Evolutionary conservation across 371 early-diverging fungal genomes (phyloP).

Genomic region (Dipsacomyces acuminosporus): DNA sequence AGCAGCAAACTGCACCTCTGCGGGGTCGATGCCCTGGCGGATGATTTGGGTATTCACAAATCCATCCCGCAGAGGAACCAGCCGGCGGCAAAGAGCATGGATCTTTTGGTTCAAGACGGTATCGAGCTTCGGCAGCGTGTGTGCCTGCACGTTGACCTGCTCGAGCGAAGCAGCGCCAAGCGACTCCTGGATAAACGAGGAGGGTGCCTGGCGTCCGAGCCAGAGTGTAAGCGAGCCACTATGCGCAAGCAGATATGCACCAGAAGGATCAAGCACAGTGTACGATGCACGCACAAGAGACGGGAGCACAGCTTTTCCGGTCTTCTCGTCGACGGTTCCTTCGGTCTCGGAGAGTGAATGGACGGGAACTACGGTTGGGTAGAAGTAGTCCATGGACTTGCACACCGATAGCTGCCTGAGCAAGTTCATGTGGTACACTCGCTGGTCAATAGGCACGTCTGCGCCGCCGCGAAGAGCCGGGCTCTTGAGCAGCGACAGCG

Average conservation of each 20-base stretch:
- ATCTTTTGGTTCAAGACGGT: slow-evolving; percentile 55
- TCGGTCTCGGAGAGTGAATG: slow-evolving; percentile 49
- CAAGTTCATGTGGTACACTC: slow-evolving; percentile 71
- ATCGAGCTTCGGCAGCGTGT: slow-evolving; percentile 50
- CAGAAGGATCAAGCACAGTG: slow-evolving; percentile 62
- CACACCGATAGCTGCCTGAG: slow-evolving; percentile 67
- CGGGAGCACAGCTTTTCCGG: slow-evolving; percentile 54
- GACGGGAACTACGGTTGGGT: slow-evolving; percentile 77
- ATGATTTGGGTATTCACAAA: slow-evolving; percentile 50
- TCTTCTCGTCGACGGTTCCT: slow-evolving; percentile 22
- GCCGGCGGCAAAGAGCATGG: slow-evolving; percentile 56
- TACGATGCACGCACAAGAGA: slow-evolving; percentile 69
- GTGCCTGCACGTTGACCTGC: slow-evolving; percentile 58
- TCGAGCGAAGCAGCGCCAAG: slow-evolving; percentile 76
- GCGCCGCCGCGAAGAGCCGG: slow-evolving; percentile 64
- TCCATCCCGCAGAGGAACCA: slow-evolving; percentile 55
- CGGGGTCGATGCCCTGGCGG: slow-evolving; percentile 56
- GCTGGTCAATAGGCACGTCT: slow-evolving; percentile 62
- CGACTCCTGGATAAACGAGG: slow-evolving; percentile 58
- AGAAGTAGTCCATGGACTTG: slow-evolving; percentile 67
- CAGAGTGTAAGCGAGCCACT: slow-evolving; percentile 75
- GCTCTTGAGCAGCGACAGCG: slow-evolving; percentile 77
- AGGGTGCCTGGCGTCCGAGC: slow-evolving; percentile 72
- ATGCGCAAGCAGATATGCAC: slow-evolving; percentile 81
- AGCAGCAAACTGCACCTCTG: slow-evolving; percentile 43